Percentiles rank a stretch among this genome's conserved stretches.
Conservation (phyloP, 2,329 filamentous ascomycete species). For the Pezicula radicicola region DNA sequence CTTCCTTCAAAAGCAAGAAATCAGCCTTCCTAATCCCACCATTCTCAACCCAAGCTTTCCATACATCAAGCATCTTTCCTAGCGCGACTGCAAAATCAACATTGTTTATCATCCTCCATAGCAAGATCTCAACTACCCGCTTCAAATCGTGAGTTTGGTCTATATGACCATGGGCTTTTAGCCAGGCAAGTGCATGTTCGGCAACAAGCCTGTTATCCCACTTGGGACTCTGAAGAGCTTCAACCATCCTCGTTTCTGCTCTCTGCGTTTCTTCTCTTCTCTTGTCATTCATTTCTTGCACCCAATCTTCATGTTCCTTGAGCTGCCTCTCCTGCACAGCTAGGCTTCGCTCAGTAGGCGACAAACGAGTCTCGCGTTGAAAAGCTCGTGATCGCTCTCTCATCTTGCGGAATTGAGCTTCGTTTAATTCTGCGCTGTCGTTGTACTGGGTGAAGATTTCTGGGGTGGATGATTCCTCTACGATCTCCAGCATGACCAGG, state of each 20-base stretch:
- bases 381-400: constrained; percentile 40
- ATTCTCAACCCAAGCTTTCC: constrained; percentile 53
- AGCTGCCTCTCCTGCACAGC: constrained; percentile 39
- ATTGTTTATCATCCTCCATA: constrained; percentile 52
- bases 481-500: constrained; percentile 50
- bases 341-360: constrained; percentile 36
- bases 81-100: constrained; percentile 38
- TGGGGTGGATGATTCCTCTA: constrained; percentile 49
- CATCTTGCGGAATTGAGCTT: constrained; percentile 33
- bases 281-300: constrained; percentile 44
- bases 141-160: constrained; percentile 29
- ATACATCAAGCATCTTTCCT: constrained; percentile 44
- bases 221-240: constrained; percentile 51
- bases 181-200: constrained; percentile 41
- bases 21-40: constrained; percentile 50
- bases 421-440: constrained; percentile 32
- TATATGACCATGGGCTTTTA: constrained; percentile 30
- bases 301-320: constrained; percentile 39
- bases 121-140: constrained; percentile 40
- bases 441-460: constrained; percentile 47
- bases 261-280: constrained; percentile 37
- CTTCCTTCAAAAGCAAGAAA: constrained; percentile 34
- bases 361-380: constrained; percentile 41
- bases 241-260: constrained; percentile 42
- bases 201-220: constrained; percentile 48